Evolutionary conservation across 2,329 filamentous ascomycete genomes (phyloP).

Genomic region (Trichocomaceae sp.): DNA sequence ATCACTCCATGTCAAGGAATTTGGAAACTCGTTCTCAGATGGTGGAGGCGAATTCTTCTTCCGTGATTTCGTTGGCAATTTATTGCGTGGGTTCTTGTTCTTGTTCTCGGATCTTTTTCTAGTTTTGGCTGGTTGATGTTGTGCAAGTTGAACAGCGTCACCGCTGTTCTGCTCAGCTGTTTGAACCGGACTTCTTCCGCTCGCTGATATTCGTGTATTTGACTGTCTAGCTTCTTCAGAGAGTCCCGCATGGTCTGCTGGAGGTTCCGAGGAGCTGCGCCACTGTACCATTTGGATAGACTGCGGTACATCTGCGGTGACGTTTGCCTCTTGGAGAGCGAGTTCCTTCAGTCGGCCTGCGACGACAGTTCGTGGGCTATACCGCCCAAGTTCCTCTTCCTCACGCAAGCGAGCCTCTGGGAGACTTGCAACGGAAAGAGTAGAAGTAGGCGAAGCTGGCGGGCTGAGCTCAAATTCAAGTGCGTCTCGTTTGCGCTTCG

Average conservation of each 20-base stretch:
- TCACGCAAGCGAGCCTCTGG: slow-evolving; percentile 27
- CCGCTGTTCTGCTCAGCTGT: background rate
- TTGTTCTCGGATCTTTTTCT: background rate
- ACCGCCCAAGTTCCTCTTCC: slow-evolving; percentile 27
- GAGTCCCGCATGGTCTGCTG: background rate
- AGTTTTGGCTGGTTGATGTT: background rate
- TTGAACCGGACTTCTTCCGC: background rate
- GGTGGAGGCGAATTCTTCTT: slow-evolving; percentile 30
- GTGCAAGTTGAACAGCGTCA: background rate
- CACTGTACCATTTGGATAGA: slow-evolving; percentile 2
- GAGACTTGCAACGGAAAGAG: slow-evolving; percentile 24
- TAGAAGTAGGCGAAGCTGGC: slow-evolving; percentile 29
- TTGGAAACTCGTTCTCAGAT: slow-evolving; percentile 8
- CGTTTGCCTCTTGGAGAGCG: slow-evolving; percentile 27
- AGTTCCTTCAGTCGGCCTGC: slow-evolving; percentile 36
- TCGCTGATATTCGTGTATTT: background rate
- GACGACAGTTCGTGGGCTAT: slow-evolving; percentile 35
- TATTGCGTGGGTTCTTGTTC: slow-evolving; percentile 18
- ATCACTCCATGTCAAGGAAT: slow-evolving; percentile 49
- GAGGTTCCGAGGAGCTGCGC: background rate
- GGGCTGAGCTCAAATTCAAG: slow-evolving; percentile 22
- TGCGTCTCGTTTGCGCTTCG: slow-evolving; percentile 31
- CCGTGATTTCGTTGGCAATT: slow-evolving; percentile 20
- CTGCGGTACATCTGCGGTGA: background rate
- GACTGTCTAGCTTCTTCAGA: slow-evolving; percentile 5